A percentile compares a stretch with the other conserved stretches of the same genome.
Evolutionary conservation across 2,329 filamentous ascomycete genomes (phyloP).

Genomic region (Orbilia brochopaga): DNA sequence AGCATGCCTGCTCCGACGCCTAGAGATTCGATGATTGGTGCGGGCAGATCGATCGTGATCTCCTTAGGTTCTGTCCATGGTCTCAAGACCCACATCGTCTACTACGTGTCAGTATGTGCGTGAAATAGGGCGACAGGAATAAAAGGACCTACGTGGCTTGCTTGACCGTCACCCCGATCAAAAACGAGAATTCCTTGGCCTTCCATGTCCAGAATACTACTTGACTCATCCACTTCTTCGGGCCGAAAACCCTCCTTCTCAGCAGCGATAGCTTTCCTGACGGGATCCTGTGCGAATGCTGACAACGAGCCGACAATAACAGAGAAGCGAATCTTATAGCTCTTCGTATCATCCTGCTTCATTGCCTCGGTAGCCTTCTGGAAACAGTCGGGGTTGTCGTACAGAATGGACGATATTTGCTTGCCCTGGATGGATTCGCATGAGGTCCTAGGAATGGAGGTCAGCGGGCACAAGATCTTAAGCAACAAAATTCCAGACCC

Average conservation of each 20-base stretch:
- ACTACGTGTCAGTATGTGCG: conserved; percentile 34
- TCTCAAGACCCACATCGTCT: conserved; percentile 99
- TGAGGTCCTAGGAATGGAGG: conserved; percentile 64
- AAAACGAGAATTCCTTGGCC: conserved; percentile 99
- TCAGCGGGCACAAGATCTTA: conserved; percentile 24
- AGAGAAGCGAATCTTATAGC: conserved; percentile 84
- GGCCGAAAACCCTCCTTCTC: conserved; percentile 58
- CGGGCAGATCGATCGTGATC: conserved; percentile 92
- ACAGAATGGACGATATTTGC: conserved; percentile 78
- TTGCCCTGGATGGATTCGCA: conserved; percentile 75
- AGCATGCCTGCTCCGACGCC: conserved; percentile 94
- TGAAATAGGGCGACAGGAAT: conserved; percentile 16
- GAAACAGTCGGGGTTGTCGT: conserved; percentile 81
- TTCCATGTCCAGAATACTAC: conserved; percentile 76
- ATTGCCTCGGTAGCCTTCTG: conserved; percentile 83
- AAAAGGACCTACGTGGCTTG: conserved; percentile 77
- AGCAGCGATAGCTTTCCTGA: conserved; percentile 56
- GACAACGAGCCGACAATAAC: conserved; percentile 73
- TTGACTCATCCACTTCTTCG: conserved; percentile 59
- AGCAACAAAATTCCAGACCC: conserved; percentile 37
- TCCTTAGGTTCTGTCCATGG: conserved; percentile 86
- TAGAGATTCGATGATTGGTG: conserved; percentile 86
- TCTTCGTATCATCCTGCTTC: conserved; percentile 89
- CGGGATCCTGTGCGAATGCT: conserved; percentile 63
- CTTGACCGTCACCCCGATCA: conserved; percentile 80